Evolutionary conservation across 768 basidiomycete species (phyloP).

Genomic region (Tricholomella constricta): DNA sequence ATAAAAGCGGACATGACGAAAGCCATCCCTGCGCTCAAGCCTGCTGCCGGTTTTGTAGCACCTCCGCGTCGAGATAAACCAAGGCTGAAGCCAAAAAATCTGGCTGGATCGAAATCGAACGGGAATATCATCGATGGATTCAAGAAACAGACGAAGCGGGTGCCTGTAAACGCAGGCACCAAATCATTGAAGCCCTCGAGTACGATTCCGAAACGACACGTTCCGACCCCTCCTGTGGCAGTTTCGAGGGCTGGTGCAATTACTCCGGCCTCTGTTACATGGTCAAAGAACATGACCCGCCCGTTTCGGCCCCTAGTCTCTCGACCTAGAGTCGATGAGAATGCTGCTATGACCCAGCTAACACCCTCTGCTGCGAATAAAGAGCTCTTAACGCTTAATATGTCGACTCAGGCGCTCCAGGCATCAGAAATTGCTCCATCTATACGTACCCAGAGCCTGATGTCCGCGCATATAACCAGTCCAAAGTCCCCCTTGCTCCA

Average conservation of each 20-base stretch:
- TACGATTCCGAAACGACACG: not conserved
- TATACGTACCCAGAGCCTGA: not conserved
- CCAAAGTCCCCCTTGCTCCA: not conserved
- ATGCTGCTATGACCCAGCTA: no score
- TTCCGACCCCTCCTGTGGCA: not conserved
- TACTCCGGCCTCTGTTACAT: no score
- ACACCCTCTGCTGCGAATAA: no score
- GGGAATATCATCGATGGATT: constrained; percentile 46
- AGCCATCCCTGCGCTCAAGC: not conserved
- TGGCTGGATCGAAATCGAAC: not conserved
- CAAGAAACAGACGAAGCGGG: constrained; percentile 38
- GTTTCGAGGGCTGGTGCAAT: no score
- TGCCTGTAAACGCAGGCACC: not conserved
- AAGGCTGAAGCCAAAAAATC: not conserved
- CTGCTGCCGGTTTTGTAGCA: not conserved
- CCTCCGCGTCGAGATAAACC: not conserved
- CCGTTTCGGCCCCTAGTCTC: not conserved
- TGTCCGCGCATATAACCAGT: not conserved
- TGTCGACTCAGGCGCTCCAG: no score
- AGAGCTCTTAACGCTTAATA: not conserved
- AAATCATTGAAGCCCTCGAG: not conserved
- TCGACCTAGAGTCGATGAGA: no score
- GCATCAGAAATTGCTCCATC: not conserved
- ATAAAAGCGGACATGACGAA: not conserved
- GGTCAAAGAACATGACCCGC: not conserved